Conservation (phyloP, 2,329 filamentous ascomycete species). For the Aspergillus fumigatiaffinis region DNA sequence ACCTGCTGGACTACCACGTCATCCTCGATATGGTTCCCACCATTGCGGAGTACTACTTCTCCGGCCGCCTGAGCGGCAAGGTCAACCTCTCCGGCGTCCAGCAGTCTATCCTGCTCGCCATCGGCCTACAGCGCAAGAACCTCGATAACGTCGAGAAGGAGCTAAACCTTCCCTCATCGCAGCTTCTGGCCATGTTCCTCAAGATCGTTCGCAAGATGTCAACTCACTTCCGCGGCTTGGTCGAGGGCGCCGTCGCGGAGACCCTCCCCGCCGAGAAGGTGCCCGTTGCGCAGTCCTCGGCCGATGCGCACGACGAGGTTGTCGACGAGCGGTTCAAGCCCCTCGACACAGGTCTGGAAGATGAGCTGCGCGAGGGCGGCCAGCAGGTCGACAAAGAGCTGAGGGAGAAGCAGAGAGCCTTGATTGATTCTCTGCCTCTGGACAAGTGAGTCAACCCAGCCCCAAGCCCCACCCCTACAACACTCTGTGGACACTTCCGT, state of each 20-base stretch:
- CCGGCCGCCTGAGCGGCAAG: slow-evolving; percentile 62
- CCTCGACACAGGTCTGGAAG: slow-evolving; percentile 66
- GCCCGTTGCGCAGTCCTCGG: slow-evolving; percentile 40
- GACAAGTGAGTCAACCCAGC: slow-evolving; percentile 62
- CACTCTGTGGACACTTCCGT: neutral
- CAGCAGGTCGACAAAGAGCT: slow-evolving; percentile 69
- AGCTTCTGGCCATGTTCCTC: slow-evolving; percentile 93
- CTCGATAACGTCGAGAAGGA: slow-evolving; percentile 78
- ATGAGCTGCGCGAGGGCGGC: slow-evolving; percentile 80
- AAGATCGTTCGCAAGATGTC: slow-evolving; percentile 90
- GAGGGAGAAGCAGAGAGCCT: slow-evolving; percentile 73
- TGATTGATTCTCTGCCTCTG: slow-evolving; percentile 86
- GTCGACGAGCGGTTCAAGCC: slow-evolving; percentile 65
- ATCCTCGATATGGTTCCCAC: slow-evolving; percentile 87
- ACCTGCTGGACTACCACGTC: slow-evolving; percentile 96
- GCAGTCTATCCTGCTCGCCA: slow-evolving; percentile 78
- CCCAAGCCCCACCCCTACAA: neutral
- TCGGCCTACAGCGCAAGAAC: slow-evolving; percentile 86
- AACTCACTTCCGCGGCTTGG: slow-evolving; percentile 68
- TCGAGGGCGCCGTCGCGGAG: slow-evolving; percentile 69
- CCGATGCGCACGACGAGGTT: slow-evolving; percentile 64
- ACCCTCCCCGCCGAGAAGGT: slow-evolving; percentile 57
- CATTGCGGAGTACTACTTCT: slow-evolving; percentile 81
- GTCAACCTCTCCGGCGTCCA: slow-evolving; percentile 79
- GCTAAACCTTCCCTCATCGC: slow-evolving; percentile 66